Conservation (phyloP, 768 basidiomycete species). For the Mycena vitilis region DNA sequence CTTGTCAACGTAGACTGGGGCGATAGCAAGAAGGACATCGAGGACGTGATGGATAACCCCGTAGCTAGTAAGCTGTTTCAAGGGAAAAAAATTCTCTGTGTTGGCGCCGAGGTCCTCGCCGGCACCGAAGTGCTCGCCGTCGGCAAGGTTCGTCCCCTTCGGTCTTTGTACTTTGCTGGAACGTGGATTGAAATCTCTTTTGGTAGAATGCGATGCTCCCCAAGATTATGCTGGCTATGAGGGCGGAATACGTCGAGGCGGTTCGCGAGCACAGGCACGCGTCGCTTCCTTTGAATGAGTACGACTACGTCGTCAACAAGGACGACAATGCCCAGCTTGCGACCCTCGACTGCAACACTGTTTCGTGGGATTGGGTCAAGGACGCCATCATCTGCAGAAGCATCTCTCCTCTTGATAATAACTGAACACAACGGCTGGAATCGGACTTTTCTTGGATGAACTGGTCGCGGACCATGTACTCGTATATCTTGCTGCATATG, state of each 20-base stretch:
- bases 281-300: constrained; percentile 49
- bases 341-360: constrained; percentile 48
- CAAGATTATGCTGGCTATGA: constrained; percentile 82
- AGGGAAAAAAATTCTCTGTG: constrained; percentile 66
- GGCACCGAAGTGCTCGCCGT: background rate
- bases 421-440: background rate
- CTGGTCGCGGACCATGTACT: no score
- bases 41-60: constrained; percentile 67
- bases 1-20: constrained; percentile 64
- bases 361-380: constrained; percentile 80
- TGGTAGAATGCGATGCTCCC: constrained; percentile 56
- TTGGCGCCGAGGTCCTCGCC: constrained; percentile 49
- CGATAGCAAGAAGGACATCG: constrained; percentile 60
- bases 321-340: constrained; percentile 51
- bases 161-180: no score
- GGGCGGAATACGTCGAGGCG: constrained; percentile 77
- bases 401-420: background rate
- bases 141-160: no score
- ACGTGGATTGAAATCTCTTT: no score
- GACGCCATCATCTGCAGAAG: constrained; percentile 37
- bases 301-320: constrained; percentile 74
- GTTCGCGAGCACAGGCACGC: constrained; percentile 61
- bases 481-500: constrained; percentile 21
- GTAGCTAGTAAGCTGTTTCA: constrained; percentile 70
- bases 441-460: background rate